These are phyloP conservation scores for Thermothelomyces thermophilus DNA, from an alignment of 2,329 filamentous ascomycete genomes.

Conservation along the genomic window DNA sequence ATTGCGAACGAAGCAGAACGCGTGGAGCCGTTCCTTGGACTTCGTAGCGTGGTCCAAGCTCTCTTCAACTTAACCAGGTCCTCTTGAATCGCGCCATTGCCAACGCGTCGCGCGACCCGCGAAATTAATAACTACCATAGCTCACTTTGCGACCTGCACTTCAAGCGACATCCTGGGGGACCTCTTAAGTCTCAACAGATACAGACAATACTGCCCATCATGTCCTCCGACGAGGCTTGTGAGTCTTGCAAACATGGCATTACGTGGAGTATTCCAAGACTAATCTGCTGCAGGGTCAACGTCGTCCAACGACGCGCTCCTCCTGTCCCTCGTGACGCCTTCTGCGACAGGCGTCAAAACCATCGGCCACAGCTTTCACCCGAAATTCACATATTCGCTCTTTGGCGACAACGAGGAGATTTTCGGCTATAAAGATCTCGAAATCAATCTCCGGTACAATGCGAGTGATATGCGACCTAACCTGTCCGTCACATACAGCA, in stretches of 20 bases:
- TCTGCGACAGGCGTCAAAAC: constrained; percentile 45
- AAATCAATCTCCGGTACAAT: constrained; percentile 63
- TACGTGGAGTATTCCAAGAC: neutral
- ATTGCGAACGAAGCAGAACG: too few relatives aligned
- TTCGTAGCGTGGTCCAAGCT: neutral
- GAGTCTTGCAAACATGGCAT: neutral
- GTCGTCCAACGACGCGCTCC: constrained; percentile 56
- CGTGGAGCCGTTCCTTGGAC: neutral
- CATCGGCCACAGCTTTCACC: constrained; percentile 62
- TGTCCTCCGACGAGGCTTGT: constrained; percentile 21
- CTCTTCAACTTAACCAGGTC: constrained; percentile 17
- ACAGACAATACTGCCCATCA: constrained; percentile 2
- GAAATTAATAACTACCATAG: neutral
- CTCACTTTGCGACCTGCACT: neutral
- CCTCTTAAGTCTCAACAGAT: neutral
- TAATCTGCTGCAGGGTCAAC: constrained; percentile 43
- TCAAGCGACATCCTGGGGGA: neutral
- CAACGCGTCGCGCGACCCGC: constrained; percentile 16
- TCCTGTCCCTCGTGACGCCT: constrained; percentile 52
- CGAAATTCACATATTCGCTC: constrained; percentile 82
- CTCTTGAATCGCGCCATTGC: neutral
- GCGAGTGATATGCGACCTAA: constrained; percentile 71
- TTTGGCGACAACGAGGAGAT: constrained; percentile 91
- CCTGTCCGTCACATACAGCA: constrained; percentile 62
- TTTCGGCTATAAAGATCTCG: constrained; percentile 79